Evolutionary conservation across 805 yeast species (phyloP).

Genomic region (Barnettozyma vustinii): DNA sequence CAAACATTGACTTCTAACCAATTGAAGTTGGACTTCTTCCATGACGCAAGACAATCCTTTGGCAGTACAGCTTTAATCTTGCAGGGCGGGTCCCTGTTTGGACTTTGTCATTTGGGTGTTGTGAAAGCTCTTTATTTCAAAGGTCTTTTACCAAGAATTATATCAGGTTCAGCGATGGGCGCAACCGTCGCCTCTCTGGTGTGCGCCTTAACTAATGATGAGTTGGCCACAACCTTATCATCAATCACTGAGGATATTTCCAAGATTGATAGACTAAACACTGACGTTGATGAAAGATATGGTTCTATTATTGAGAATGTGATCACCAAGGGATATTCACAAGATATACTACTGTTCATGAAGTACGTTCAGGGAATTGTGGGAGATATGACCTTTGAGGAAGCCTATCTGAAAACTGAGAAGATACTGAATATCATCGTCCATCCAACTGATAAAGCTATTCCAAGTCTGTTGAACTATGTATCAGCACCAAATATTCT

Average conservation of each 20-base stretch:
- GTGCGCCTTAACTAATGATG: slow-evolving; percentile 66
- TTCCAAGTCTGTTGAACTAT: slow-evolving; percentile 76
- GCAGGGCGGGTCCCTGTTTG: slow-evolving; percentile 95
- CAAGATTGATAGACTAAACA: slow-evolving; percentile 38
- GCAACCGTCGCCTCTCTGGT: slow-evolving; percentile 86
- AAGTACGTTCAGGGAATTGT: slow-evolving; percentile 70
- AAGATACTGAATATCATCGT: slow-evolving; percentile 79
- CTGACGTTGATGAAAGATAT: slow-evolving; percentile 51
- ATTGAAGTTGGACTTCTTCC: slow-evolving; percentile 68
- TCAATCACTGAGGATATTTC: slow-evolving; percentile 38
- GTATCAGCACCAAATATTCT: slow-evolving; percentile 91
- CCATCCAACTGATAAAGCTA: slow-evolving; percentile 67
- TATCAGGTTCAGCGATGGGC: slow-evolving; percentile 92
- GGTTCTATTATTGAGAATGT: slow-evolving; percentile 74
- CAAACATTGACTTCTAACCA: slow-evolving; percentile 36
- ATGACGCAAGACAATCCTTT: slow-evolving; percentile 78
- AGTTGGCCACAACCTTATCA: slow-evolving; percentile 41
- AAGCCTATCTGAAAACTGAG: slow-evolving; percentile 77
- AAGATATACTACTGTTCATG: slow-evolving; percentile 74
- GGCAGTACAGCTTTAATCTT: slow-evolving; percentile 88
- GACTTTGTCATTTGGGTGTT: slow-evolving; percentile 90
- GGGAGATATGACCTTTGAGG: slow-evolving; percentile 88
- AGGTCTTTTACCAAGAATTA: slow-evolving; percentile 73
- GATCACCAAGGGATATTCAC: slow-evolving; percentile 75
- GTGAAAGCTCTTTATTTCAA: slow-evolving; percentile 75